Evolutionary conservation across 2,329 filamentous ascomycete genomes (phyloP), one percentile per base, ranked within the genome.

Genomic region (Zymoseptoria brevis): DNA sequence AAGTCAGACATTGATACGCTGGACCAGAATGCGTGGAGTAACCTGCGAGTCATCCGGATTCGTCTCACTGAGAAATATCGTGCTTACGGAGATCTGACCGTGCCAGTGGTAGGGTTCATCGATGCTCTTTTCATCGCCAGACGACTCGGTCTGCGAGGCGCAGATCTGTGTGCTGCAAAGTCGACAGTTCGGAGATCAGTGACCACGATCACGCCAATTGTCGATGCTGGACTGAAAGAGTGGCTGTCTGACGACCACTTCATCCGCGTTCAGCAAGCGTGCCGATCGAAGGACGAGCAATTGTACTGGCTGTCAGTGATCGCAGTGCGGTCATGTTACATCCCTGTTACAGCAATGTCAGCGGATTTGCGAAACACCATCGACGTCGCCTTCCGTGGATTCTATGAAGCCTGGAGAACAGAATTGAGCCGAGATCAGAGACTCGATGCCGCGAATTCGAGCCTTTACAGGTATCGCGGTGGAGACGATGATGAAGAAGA

Each of bases 61-160:
- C 83, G 92, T 51, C 80, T 99, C 7, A 81, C 80, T 1, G 79
- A 83, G 29, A 81, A 85, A 41, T 95, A 91, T 69, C 82, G 85
- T 48, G 85, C 85, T 13, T 97, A 96, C 68, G 89, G 90, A 61
- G 94, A 99, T 69, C 83, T 97, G 66, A 89, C 88, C 0, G 80
- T 83, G 51, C 92, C 90, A 3, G 81, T 90, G 9, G 80, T 90
- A 51, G 89, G 88, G 56, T 88, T 96, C 63, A 78, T 97, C 50
- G 85, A 88, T 59, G 89, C 89, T 66, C 77, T 97, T 8, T 84
- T 66, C 8, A 57, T 70, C 5, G 61, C 64, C 7, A 61, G 62
- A 16, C 50, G 60, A 24, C 58, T 72, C 2, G 53, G 60, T 3
- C 21, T 21, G 19, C 49, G 51, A 53, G 56, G 54, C 8, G 45